These are phyloP conservation scores for Pythium oligandrum DNA, from an alignment of 352 stramenopile genomes.

Conservation along the genomic window DNA sequence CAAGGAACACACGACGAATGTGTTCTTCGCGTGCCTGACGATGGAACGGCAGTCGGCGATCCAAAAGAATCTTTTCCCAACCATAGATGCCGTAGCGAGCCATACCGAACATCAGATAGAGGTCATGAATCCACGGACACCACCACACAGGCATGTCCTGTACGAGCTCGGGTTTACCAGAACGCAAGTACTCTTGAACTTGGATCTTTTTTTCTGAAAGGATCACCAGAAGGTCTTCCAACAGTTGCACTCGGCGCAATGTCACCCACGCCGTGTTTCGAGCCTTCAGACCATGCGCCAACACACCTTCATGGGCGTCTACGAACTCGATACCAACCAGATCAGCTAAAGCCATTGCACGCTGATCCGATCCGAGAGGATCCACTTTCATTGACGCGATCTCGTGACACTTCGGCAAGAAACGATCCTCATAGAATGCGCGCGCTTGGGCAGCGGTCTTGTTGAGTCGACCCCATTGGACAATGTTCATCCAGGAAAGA, in stretches of 20 bases:
- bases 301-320: constrained; percentile 75
- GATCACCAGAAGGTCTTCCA: constrained; percentile 66
- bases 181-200: constrained; percentile 53
- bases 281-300: constrained; percentile 81
- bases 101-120: constrained; percentile 77
- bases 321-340: constrained; percentile 85
- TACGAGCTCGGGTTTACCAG: constrained; percentile 51
- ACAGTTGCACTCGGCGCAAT: constrained; percentile 67
- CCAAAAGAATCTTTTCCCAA: constrained; percentile 65
- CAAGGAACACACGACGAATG: constrained; percentile 68
- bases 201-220: constrained; percentile 30
- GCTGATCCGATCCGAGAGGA: constrained; percentile 69
- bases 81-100: constrained; percentile 66
- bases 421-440: constrained; percentile 71
- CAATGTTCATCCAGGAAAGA: constrained; percentile 79
- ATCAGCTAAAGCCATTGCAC: constrained; percentile 62
- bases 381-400: constrained; percentile 79
- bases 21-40: constrained; percentile 59
- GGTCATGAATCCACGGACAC: constrained; percentile 86
- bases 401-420: constrained; percentile 67
- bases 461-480: constrained; percentile 79
- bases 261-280: constrained; percentile 81
- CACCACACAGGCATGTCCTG: constrained; percentile 84
- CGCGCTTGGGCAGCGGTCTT: constrained; percentile 61
- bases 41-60: constrained; percentile 73